Base-by-base conservation (phyloP, 768 basidiomycete genomes). In the Amanita pallidorosea region DNA sequence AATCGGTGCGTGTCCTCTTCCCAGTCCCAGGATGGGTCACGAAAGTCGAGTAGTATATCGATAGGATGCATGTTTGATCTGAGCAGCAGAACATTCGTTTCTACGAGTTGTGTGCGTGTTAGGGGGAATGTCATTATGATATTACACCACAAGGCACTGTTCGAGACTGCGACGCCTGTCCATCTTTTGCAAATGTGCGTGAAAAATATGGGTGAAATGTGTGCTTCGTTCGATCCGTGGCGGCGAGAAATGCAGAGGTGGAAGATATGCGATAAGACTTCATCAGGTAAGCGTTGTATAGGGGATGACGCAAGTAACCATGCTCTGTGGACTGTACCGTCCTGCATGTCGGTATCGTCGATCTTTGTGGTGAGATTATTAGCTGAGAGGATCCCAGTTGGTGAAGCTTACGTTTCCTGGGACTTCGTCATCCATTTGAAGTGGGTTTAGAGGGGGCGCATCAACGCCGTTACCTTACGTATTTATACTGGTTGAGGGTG, bases 1-100 rank as follows among this genome's bases (percentile, higher is more conserved):
- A 79, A 69, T 4, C 52, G 55, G 53, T 81, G 80, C 0, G 58
- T 50, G 9, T 76, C 73, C 48, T 76, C 72, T 1, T 74, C 69
- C 76, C 77, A 81, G 46, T 74, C 65, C 74, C 80, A 81, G 17
- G 61, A 56, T 2, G 73, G 72, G 62, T 83, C 80, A 15, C 80
- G 77, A 55, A 81, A 70, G 58, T 82, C 80, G 55, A 81, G 68
- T 41, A 71, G 60, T 42, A 83, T 67, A 54, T 76, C 67, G 44
- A 83, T 67, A 1, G 79, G 71, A 47, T 65, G 63, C 11, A 57
- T 53, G 20, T 65, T 63, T 8, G 81, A 81, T n/a, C 77, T 70
- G 12, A 55, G 51, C 6, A 81, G 58, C 60, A 67, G 76, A 18
- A 68, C 54, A 1, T 61, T 47, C 4, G 68, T 60, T 46, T 71